Conservation (phyloP, 106 monocot species). For the Iris macrosiphon region DNA sequence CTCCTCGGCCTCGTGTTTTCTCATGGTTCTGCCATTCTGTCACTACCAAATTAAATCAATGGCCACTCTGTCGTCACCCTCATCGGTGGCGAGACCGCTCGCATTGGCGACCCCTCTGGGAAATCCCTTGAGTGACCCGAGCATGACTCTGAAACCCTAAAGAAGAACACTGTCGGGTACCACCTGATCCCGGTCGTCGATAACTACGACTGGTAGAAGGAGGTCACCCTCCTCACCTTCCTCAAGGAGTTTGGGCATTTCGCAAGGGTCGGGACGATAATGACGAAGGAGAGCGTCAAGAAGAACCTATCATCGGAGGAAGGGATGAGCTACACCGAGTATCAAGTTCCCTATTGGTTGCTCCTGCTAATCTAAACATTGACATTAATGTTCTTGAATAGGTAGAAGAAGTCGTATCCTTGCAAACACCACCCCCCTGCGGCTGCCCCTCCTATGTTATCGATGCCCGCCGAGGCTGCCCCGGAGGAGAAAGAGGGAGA, state of each 20-base stretch:
- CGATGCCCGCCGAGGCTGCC: too few species aligned
- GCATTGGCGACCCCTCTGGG: constrained; percentile 90
- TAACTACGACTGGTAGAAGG: constrained; percentile 90
- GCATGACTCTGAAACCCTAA: constrained; percentile 42
- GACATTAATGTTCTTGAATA: too few species aligned
- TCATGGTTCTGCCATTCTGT: constrained; percentile 81
- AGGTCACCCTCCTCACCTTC: constrained; percentile 65
- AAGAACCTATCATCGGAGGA: constrained; percentile 76
- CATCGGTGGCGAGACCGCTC: constrained; percentile 82
- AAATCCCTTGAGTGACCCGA: constrained; percentile 79
- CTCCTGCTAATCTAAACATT: too few species aligned
- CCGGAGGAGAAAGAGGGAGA: too few species aligned
- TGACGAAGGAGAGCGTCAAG: constrained; percentile 94
- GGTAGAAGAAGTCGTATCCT: too few species aligned
- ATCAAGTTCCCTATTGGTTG: too few species aligned
- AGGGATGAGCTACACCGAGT: constrained; percentile 91
- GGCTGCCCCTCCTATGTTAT: too few species aligned
- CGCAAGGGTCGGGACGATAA: constrained; percentile 85
- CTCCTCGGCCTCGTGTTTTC: constrained; percentile 77
- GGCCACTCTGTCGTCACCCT: constrained; percentile 68
- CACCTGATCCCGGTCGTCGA: constrained; percentile 36
- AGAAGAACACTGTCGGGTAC: constrained; percentile 30
- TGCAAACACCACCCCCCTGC: too few species aligned
- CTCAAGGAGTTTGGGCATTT: constrained; percentile 65
- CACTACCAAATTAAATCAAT: too few species aligned